phyloP scores from a whole-genome alignment of 2,329 filamentous ascomycete genomes.

The Hypoxylon sp. region DNA sequence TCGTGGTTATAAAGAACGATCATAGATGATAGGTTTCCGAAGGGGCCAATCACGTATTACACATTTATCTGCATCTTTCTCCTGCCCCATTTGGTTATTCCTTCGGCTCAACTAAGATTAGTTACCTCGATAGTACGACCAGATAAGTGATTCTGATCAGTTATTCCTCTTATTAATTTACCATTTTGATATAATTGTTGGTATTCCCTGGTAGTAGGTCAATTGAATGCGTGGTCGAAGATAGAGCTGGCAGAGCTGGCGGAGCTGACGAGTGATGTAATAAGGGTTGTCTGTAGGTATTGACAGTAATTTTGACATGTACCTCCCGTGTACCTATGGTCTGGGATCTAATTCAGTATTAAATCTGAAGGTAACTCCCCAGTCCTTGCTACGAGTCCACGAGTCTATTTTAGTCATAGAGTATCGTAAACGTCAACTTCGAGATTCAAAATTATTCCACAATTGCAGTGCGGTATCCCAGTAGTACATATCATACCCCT shows the following conservation, averaged over 20 bases:
- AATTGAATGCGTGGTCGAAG: no score
- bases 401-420: not conserved
- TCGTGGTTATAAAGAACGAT: slow-evolving; percentile 8
- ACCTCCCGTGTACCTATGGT: not conserved
- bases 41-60: slow-evolving; percentile 24
- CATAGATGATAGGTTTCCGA: not conserved
- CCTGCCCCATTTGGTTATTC: slow-evolving; percentile 24
- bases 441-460: not conserved
- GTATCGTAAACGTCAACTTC: not conserved
- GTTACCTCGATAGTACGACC: not conserved
- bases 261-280: not conserved
- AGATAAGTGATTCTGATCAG: not conserved
- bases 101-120: not conserved
- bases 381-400: no score
- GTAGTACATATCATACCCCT: no score
- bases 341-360: not conserved
- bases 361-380: no score
- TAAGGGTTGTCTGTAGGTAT: no score
- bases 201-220: not conserved
- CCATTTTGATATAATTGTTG: not conserved
- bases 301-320: not conserved
- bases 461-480: not conserved
- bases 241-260: no score
- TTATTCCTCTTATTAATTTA: not conserved
- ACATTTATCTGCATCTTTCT: slow-evolving; percentile 30